Base-by-base conservation (phyloP, 306 rosid species). In the Cyclanthera cordifolia region DNA sequence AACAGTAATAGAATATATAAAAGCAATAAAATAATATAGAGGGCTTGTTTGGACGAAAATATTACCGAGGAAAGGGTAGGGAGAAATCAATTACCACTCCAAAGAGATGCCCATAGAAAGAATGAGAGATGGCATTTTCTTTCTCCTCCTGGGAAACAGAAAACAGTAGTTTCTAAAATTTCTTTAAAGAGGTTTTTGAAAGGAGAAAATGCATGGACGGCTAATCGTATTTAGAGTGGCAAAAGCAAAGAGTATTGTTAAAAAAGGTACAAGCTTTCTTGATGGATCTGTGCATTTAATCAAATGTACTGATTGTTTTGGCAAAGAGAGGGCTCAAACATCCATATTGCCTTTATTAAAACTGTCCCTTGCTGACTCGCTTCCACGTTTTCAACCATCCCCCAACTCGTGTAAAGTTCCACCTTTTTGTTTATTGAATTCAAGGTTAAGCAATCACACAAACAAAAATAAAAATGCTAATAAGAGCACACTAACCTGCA, bases 281-380 rank as follows among this genome's bases (percentile, higher is more conserved):
- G 14, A n/a, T 51, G 55, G 12, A 37, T 37, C 43, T 37, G 43
- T 37, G 43, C 43, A 37, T 37, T 37, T 37, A 37, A 37, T 8
- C 43, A 37, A 37, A 37, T 37, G 43, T 37, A 6, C 8, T 6
- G 2, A 6, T 37, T 37, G 43, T 37, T 37, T 37, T 37, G 43
- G 11, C 43, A 37, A 34, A 34, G 50, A 17, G 50, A 13, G 8
- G 53, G 53, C 53, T 49, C 53, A 17, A 51, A 8, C 8, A 51
- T 52, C 27, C 43, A 57, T 5, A 12, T 32, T 17, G 17, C 15
- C 17, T 63, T 63, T 39, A 41, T 63, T 32, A 14, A 66, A 56
- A 73, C 50, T 81, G 84, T 73, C 74, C 56, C 71, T 56, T 24
- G 84, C 86, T 82, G 90, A 85, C 87, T 85, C 94, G 82, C 51